Evolutionary conservation across 2,329 filamentous ascomycete species (phyloP).

Genomic region (Ceratocystis cubensis): DNA sequence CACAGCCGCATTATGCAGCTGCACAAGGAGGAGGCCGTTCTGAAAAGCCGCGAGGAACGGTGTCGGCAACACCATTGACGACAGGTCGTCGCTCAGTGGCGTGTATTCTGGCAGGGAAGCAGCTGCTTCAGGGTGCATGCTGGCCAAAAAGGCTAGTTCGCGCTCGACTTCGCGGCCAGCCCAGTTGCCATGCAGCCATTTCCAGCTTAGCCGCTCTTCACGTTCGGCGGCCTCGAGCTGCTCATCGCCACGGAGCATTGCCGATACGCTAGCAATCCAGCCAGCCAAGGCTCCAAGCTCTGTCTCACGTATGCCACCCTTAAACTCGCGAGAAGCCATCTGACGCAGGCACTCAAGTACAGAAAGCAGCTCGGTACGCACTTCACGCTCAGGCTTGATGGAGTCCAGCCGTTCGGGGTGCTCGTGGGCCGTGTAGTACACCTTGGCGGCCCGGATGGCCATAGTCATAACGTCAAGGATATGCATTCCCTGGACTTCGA

Average conservation of each 20-base stretch:
- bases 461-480: slow-evolving; percentile 86
- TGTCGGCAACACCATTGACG: slow-evolving; percentile 42
- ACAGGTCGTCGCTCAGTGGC: slow-evolving; percentile 23
- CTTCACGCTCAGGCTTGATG: slow-evolving; percentile 76
- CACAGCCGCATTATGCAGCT: slow-evolving; percentile 81
- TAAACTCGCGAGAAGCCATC: slow-evolving; percentile 79
- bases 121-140: slow-evolving; percentile 41
- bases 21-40: slow-evolving; percentile 69
- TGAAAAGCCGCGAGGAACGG: slow-evolving; percentile 62
- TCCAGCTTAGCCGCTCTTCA: slow-evolving; percentile 60
- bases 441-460: slow-evolving; percentile 88
- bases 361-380: slow-evolving; percentile 69
- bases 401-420: slow-evolving; percentile 71
- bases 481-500: slow-evolving; percentile 82
- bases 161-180: slow-evolving; percentile 58
- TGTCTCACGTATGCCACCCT: slow-evolving; percentile 63
- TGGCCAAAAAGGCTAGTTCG: slow-evolving; percentile 68
- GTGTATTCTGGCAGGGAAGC: slow-evolving; percentile 52
- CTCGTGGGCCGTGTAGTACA: slow-evolving; percentile 91
- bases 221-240: slow-evolving; percentile 61
- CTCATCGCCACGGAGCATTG: slow-evolving; percentile 65
- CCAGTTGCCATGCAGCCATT: slow-evolving; percentile 69
- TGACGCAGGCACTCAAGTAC: slow-evolving; percentile 86
- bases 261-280: slow-evolving; percentile 70
- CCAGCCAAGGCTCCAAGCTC: slow-evolving; percentile 62